Evolutionary conservation across 805 yeast species (phyloP).

Genomic region (Pichia eremophila): DNA sequence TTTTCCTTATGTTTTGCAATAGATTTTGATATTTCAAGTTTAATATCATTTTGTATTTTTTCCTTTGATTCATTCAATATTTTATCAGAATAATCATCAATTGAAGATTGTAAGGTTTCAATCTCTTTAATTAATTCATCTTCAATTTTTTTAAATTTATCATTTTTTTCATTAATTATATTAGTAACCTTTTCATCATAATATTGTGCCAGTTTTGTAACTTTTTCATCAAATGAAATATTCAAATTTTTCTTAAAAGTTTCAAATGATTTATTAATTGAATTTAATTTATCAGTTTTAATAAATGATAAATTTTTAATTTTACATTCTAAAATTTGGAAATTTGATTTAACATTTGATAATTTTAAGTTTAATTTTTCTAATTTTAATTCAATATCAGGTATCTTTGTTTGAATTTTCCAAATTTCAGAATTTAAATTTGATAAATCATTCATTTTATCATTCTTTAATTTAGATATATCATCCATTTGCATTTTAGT

Average conservation of each 20-base stretch:
- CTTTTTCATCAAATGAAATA: constrained; percentile 11
- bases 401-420: constrained; percentile 19
- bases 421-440: constrained; percentile 18
- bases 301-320: constrained; percentile 17
- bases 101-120: constrained; percentile 10
- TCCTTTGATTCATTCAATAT: neutral
- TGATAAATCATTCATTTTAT: constrained; percentile 17
- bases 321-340: constrained; percentile 25
- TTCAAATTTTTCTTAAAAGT: constrained; percentile 24
- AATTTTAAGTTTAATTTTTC: constrained; percentile 23
- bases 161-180: constrained; percentile 25
- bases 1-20: neutral
- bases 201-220: neutral
- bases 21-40: neutral
- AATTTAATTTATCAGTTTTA: constrained; percentile 20
- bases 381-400: constrained; percentile 20
- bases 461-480: constrained; percentile 1
- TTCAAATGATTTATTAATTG: constrained; percentile 28
- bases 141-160: constrained; percentile 25
- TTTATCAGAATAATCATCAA: constrained; percentile 2
- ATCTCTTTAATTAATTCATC: constrained; percentile 10
- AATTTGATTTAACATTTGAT: constrained; percentile 10
- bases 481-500: constrained; percentile 1
- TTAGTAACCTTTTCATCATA: neutral
- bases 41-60: neutral